Evolutionary conservation across 768 basidiomycete genomes (phyloP), one percentile per base, ranked within the genome.

Genomic region (Boletus sp.): DNA sequence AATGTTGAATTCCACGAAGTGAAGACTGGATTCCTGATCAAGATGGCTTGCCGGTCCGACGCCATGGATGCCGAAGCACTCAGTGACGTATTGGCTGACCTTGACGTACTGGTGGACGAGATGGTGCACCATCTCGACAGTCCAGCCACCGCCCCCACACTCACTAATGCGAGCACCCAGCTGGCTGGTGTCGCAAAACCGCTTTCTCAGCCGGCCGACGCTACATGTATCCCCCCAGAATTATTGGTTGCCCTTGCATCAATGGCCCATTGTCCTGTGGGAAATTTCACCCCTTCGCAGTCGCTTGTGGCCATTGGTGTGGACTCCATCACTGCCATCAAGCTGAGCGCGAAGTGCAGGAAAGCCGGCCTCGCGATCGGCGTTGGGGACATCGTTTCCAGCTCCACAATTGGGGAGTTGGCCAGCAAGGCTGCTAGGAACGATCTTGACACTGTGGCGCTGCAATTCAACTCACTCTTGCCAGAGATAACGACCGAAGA

Each of bases 251-350:
- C 45, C 17, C 41, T 66, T 19, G 51, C 50, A 27, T 62, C 59
- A 29, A 52, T 63, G 37, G n/a, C 69, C 5, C 68, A 68, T 35
- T 61, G 69, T 13, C 64, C 75, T 1, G 30, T 51, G 8, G 64
- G 70, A 5, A 57, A 64, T 19, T 64, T 80, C 6, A 58, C 63
- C 19, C 54, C 67, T 17, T 57, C 63, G 5, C 78, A 75, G 7
- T 70, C 71, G 5, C 69, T 79, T 17, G 66, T 68, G 13, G 67
- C 74, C 7, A 59, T 80, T 11, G 79, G 79, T 19, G 66, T 80
- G 11, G 79, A 80, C 58, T 81, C 79, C 2, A 80, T 81, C 53
- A 76, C 75, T 19, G 77, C 79, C 21, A 76, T 81, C 34, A 74
- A 75, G 47, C 65, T 81, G 13, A 69, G 70, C 10, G 70, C 75